Evolutionary conservation across 768 basidiomycete species (phyloP).

Genomic region (Glaciozyma martinii): DNA sequence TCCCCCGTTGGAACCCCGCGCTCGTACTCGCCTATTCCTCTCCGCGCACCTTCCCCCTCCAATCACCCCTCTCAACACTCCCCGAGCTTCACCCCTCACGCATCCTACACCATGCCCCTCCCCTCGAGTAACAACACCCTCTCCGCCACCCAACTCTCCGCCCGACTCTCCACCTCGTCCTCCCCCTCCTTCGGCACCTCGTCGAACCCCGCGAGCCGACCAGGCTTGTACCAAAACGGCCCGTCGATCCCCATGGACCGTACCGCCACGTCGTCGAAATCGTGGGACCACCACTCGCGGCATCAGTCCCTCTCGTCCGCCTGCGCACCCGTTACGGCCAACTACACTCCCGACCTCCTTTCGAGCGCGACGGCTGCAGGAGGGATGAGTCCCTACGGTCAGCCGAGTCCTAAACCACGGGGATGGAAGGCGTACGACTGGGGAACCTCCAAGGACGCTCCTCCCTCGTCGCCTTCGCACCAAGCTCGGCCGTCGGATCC

Average conservation of each 20-base stretch:
- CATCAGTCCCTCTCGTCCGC: slow-evolving; percentile 30
- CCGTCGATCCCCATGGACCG: slow-evolving; percentile 19
- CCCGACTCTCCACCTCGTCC: slow-evolving; percentile 49
- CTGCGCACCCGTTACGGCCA: slow-evolving; percentile 27
- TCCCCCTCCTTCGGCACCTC: background rate
- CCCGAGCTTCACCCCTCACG: background rate
- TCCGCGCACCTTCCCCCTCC: background rate
- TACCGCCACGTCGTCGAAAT: background rate
- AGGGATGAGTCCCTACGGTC: background rate
- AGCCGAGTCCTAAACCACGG: background rate
- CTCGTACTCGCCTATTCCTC: background rate
- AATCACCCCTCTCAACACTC: background rate
- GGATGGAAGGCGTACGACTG: slow-evolving; percentile 27
- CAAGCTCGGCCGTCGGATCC: slow-evolving; percentile 51
- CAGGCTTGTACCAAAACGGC: background rate
- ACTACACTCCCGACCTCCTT: slow-evolving; percentile 10
- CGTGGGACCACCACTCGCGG: slow-evolving; percentile 20
- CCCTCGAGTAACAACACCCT: slow-evolving; percentile 6
- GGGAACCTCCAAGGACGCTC: slow-evolving; percentile 38
- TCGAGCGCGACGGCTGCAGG: background rate
- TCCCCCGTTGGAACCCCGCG: background rate
- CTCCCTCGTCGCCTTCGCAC: slow-evolving; percentile 70
- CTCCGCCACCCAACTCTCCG: slow-evolving; percentile 39
- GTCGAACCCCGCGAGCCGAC: background rate
- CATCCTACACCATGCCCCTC: slow-evolving; percentile 2